These are phyloP conservation scores for Aspergillus tamarii DNA, from an alignment of 2,329 filamentous ascomycete species.

Conservation along the genomic window DNA sequence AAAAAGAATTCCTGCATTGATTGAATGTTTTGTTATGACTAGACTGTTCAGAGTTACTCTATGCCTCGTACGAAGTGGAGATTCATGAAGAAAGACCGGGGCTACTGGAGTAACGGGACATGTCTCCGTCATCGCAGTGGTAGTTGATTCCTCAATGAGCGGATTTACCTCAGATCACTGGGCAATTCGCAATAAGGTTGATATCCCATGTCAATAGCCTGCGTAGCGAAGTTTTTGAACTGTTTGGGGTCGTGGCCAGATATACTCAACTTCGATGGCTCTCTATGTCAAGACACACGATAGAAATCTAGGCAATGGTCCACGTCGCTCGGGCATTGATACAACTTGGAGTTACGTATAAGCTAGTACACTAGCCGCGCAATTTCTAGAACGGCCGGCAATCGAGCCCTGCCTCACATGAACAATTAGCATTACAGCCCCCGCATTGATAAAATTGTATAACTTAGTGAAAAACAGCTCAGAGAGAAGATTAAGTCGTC, in stretches of 20 bases:
- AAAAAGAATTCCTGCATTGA: neutral
- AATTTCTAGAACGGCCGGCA: neutral
- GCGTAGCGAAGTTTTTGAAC: neutral
- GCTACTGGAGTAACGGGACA: neutral
- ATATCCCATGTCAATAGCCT: neutral
- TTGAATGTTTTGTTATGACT: neutral
- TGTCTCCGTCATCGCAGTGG: neutral
- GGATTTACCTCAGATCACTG: neutral
- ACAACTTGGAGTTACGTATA: neutral
- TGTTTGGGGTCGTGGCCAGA: neutral
- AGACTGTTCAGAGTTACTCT: neutral
- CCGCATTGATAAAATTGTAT: neutral
- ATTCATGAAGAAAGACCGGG: neutral
- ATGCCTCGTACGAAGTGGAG: neutral
- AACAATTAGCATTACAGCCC: neutral
- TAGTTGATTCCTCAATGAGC: neutral
- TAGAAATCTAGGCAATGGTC: neutral
- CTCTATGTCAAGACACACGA: neutral
- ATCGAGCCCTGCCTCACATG: neutral
- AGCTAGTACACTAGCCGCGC: neutral
- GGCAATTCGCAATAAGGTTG: neutral
- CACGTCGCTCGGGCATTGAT: neutral
- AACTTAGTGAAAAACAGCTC: constrained; percentile 24
- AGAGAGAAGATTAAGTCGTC: constrained; percentile 54
- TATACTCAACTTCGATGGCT: neutral